Conservation (phyloP, 306 rosid genomes). For the Malus sylvestris region DNA sequence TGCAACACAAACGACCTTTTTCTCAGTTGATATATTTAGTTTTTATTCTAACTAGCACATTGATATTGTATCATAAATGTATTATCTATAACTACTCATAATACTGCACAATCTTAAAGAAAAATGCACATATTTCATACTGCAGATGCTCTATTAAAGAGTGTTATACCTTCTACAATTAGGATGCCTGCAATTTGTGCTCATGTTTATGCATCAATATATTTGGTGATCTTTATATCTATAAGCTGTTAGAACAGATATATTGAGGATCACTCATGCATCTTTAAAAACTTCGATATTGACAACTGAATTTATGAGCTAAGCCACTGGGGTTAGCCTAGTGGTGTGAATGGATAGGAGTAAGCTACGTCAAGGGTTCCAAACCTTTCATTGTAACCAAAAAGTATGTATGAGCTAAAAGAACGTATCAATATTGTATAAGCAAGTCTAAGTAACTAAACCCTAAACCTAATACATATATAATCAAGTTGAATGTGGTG, state of each 20-base stretch:
- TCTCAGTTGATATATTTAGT: background rate
- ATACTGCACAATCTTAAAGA: background rate
- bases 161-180: background rate
- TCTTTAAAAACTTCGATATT: background rate
- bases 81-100: background rate
- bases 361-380: background rate
- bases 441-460: background rate
- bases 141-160: background rate
- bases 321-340: background rate
- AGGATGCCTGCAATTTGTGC: background rate
- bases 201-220: background rate
- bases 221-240: background rate
- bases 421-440: too few relatives aligned
- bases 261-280: background rate
- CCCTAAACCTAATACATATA: background rate
- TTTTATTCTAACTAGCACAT: background rate
- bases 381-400: background rate
- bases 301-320: background rate
- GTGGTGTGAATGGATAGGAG: background rate
- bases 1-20: slow-evolving; percentile 23
- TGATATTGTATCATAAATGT: background rate
- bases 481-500: background rate
- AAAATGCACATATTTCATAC: background rate
- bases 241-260: background rate
- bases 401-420: background rate